phyloP scores from a whole-genome alignment of 345 rosid genomes.

The Eucalyptus pumila region DNA sequence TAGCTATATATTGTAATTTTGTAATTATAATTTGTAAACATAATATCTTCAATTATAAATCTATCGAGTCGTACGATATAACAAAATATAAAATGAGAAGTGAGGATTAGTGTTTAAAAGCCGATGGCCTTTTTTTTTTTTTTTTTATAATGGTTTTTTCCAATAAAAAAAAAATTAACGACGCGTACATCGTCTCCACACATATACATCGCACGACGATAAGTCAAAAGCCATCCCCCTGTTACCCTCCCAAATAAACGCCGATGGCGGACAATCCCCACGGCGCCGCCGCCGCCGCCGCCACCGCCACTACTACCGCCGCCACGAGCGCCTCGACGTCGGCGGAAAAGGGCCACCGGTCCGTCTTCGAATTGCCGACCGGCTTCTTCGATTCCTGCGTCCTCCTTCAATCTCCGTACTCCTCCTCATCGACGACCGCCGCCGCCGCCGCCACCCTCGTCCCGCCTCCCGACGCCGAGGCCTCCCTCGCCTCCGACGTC shows the following conservation, averaged over 20 bases:
- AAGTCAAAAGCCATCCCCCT: background rate
- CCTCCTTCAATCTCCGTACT: slow-evolving; percentile 32
- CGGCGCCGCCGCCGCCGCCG: background rate
- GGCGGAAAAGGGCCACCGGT: slow-evolving; percentile 25
- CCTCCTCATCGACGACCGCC: background rate
- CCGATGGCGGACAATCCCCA: slow-evolving; percentile 11
- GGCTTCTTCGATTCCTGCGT: slow-evolving; percentile 56
- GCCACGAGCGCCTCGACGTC: background rate
- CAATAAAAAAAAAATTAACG: background rate
- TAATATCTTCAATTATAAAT: background rate
- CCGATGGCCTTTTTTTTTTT: background rate
- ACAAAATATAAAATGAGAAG: background rate
- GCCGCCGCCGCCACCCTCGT: background rate
- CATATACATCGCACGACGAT: background rate
- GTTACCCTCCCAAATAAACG: background rate
- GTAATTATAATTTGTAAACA: background rate
- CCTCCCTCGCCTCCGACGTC: slow-evolving; percentile 4
- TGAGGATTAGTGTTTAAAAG: background rate
- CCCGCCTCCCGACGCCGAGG: background rate
- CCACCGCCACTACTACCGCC: background rate
- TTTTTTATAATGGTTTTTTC: background rate
- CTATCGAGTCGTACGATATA: background rate
- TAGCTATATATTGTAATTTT: rapidly evolving
- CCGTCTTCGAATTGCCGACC: slow-evolving; percentile 47
- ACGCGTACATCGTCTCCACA: background rate